A percentile compares a stretch with the other conserved stretches of the same genome.
Conservation (phyloP, 768 basidiomycete genomes). For the Trametes cubensis region DNA sequence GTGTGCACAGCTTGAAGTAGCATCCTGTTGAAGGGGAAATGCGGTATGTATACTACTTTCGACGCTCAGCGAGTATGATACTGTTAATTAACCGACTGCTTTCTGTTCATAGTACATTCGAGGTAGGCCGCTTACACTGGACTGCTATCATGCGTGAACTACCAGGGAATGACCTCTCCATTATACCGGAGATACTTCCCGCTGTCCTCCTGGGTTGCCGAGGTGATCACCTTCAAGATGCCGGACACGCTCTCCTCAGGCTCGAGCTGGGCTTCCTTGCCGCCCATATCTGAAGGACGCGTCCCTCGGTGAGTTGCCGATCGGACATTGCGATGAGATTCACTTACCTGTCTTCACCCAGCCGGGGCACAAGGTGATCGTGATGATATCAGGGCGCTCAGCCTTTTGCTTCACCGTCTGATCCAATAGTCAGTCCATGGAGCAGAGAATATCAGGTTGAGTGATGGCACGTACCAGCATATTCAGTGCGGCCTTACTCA, state of each 20-base stretch:
- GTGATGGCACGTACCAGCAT: slow-evolving; percentile 30
- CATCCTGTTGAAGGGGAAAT: slow-evolving; percentile 31
- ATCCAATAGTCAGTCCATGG: too few relatives aligned
- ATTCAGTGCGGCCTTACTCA: slow-evolving; percentile 22
- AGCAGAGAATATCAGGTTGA: not conserved
- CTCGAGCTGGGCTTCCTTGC: slow-evolving; percentile 6
- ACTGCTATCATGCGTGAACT: not conserved
- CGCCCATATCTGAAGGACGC: slow-evolving; percentile 16
- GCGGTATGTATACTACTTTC: slow-evolving; percentile 26
- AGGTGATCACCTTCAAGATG: slow-evolving; percentile 10
- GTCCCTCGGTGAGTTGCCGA: not conserved
- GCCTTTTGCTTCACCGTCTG: slow-evolving; percentile 19
- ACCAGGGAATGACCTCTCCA: slow-evolving; percentile 20
- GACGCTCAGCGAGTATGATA: too few relatives aligned
- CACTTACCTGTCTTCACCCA: slow-evolving; percentile 28
- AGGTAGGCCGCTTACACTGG: too few relatives aligned
- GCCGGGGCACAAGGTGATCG: slow-evolving; percentile 16
- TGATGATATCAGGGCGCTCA: slow-evolving; percentile 16
- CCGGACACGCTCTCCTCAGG: slow-evolving; percentile 11
- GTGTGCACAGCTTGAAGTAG: slow-evolving; percentile 31
- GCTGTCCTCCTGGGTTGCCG: not conserved
- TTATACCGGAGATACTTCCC: slow-evolving; percentile 18
- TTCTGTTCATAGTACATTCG: too few relatives aligned
- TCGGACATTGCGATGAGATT: not conserved
- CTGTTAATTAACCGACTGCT: too few relatives aligned